A percentile compares a stretch with the other conserved stretches of the same genome.
These are phyloP conservation scores for Citrus medica DNA, from an alignment of 345 rosid species.

Conservation along the genomic window DNA sequence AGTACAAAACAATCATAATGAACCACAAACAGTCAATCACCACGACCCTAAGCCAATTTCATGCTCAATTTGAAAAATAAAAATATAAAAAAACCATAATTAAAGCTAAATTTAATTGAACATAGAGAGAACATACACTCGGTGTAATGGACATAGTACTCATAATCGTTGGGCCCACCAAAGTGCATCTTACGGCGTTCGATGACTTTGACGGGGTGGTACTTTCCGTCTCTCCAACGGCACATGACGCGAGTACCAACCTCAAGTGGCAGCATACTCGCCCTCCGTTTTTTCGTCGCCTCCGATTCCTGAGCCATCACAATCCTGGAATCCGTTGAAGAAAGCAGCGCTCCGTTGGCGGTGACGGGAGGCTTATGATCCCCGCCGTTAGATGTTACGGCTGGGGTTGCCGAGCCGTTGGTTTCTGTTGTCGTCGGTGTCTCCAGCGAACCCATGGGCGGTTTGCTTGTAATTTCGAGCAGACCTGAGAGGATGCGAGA, in stretches of 20 bases:
- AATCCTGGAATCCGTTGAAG: constrained; percentile 13
- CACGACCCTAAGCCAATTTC: background rate
- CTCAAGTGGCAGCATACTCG: constrained; percentile 71
- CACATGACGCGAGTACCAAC: constrained; percentile 97
- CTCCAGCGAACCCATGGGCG: constrained; percentile 73
- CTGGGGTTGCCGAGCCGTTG: constrained; percentile 31
- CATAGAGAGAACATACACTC: constrained; percentile 59
- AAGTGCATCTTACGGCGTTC: constrained; percentile 68
- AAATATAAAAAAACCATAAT: constrained; percentile 9
- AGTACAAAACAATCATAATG: background rate
- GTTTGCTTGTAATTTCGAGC: background rate
- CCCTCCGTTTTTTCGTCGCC: constrained; percentile 54
- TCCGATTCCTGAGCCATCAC: constrained; percentile 44
- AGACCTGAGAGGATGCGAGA: constrained; percentile 17
- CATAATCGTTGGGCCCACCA: constrained; percentile 67
- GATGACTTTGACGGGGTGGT: constrained; percentile 93
- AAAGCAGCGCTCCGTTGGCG: constrained; percentile 23
- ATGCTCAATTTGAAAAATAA: background rate
- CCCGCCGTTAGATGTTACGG: constrained; percentile 27
- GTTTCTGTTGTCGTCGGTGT: constrained; percentile 40
- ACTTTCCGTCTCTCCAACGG: constrained; percentile 95
- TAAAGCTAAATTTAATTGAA: constrained; percentile 13
- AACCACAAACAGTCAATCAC: constrained; percentile 1
- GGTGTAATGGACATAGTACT: constrained; percentile 95
- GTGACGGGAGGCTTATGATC: constrained; percentile 28